These are phyloP conservation scores for Chondrostereum purpureum DNA, from an alignment of 1,284 basidiomycete species.

Conservation along the genomic window DNA sequence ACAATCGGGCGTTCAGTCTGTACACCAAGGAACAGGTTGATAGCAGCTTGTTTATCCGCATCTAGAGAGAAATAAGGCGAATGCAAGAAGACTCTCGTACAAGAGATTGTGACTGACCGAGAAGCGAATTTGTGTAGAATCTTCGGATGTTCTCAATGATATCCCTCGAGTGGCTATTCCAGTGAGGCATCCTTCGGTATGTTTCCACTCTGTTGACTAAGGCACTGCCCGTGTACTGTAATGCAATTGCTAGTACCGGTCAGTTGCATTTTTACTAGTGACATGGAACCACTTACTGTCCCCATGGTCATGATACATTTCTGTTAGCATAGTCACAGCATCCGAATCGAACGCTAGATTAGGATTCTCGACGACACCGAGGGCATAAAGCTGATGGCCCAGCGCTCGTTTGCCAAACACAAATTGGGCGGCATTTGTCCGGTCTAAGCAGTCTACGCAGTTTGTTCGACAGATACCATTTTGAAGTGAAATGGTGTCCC, in stretches of 20 bases:
- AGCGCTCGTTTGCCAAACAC: constrained; percentile 95
- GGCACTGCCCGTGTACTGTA: constrained; percentile 96
- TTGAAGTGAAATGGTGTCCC: constrained; percentile 75
- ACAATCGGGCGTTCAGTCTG: constrained; percentile 44
- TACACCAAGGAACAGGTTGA: constrained; percentile 94
- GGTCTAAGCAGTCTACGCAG: constrained; percentile 95
- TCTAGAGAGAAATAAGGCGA: constrained; percentile 41
- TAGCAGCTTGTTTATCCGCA: constrained; percentile 96
- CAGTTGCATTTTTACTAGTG: not conserved
- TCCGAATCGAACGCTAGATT: constrained; percentile 91
- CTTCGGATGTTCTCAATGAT: constrained; percentile 95
- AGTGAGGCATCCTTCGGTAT: constrained; percentile 92
- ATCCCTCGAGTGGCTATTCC: constrained; percentile 97
- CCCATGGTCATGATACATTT: constrained; percentile 98
- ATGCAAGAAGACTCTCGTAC: constrained; percentile 1
- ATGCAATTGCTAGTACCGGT: constrained; percentile 66
- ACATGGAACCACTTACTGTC: constrained; percentile 59
- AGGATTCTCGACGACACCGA: constrained; percentile 83
- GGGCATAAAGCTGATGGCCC: constrained; percentile 92
- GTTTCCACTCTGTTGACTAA: constrained; percentile 97
- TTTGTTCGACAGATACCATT: constrained; percentile 89
- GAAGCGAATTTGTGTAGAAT: constrained; percentile 93
- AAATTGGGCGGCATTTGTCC: constrained; percentile 97
- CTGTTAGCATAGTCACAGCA: constrained; percentile 94
- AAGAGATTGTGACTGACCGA: too few species aligned